Evolutionary conservation across 2,329 filamentous ascomycete species (phyloP), one percentile per base, ranked within the genome.

Genomic region (Apiospora kogelbergensis): DNA sequence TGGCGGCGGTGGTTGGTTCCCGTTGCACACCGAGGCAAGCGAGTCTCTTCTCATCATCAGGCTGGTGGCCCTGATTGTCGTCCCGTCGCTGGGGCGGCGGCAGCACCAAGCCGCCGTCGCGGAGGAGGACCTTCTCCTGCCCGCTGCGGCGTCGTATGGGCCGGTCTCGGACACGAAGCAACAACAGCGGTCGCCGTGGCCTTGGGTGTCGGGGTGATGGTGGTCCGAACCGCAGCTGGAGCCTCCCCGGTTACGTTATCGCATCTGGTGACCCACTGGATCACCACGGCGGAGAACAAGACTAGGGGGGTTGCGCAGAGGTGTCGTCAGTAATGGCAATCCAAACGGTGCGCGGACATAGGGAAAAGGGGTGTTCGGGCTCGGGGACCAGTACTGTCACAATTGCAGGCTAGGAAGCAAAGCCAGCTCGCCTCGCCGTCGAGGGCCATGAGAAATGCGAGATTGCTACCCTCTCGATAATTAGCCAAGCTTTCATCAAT

Each of bases 321-420:
- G n/a, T 17, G 11, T 22, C 3, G 11, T 33, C 37, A 44, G 15
- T 44, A 45, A 37, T 2, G 11, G 24, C 9, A 53, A 15, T 63
- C 45, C 65, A 7, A n/a, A 11, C 26, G 44, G 2, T n/a, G 40
- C 13, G n/a, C 24, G 15, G 42, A 17, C 22, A 30, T 57, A 6
- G 26, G 30, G 15, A 24, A 22, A 46, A 45, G 63, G 63, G 65
- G 24, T 10, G 24, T 15, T 42, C 11, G 26, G 53, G 37, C 53
- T 17, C 37, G 22, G 69, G 40, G 33, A 79, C 9, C 63, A 83
- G 74, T 77, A 89, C 88, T 85, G 74, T 91, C 89, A 71, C 84
- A 83, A 73, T 90, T 91, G 74, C 89, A 91, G 73, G 87, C 88
- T 80, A 90, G 88, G 4, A 91, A 82, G 72, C 88, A 91, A 2